Base-by-base conservation (phyloP, 179 eudicot genomes). In the Heliamphora pulchella region DNA sequence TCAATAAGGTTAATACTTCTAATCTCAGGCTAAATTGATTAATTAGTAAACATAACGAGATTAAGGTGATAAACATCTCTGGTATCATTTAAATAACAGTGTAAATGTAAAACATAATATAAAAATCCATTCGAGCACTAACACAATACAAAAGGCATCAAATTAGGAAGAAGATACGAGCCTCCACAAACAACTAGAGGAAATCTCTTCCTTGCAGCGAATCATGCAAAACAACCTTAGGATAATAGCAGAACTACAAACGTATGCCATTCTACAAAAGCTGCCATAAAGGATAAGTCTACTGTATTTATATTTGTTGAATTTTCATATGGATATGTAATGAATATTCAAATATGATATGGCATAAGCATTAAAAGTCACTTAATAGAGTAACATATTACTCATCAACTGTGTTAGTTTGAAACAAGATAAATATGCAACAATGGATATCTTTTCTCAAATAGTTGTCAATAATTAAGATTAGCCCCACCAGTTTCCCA, bases 1-100 rank as follows among this genome's bases (percentile, higher is more conserved):
- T 22, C 3, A 63, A 67, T 5, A 39, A 78, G 74, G 71, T 69
- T 76, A 67, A 48, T n/a, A n/a, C 70, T 64, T 63, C 62, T 5
- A 67, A 9, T 65, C 48, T 63, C 74, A 17, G 7, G 39, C 44
- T 50, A 53, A 22, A 77, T 15, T 66, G 3, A 44, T 59, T n/a
- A 31, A 51, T 51, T 1, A 53, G 15, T 15, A 14, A 41, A 22
- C 15, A 51, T 14, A 51, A 17, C 8, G 4, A 51, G 48, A 51
- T 20, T 14, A 22, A 65, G 14, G 8, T 3, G 17, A 15, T n/a
- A 18, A 20, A 64, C 7, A 7, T 13, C 15, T 61, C n/a, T 47
- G 11, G 55, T 18, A n/a, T 53, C 4, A 10, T 43, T 59, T 7
- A 17, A 43, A 59, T 59, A 14, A 69, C 4, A 31, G 31, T 31